phyloP scores from a whole-genome alignment of 2,329 filamentous ascomycete species.

The Paraphaeosphaeria minitans region DNA sequence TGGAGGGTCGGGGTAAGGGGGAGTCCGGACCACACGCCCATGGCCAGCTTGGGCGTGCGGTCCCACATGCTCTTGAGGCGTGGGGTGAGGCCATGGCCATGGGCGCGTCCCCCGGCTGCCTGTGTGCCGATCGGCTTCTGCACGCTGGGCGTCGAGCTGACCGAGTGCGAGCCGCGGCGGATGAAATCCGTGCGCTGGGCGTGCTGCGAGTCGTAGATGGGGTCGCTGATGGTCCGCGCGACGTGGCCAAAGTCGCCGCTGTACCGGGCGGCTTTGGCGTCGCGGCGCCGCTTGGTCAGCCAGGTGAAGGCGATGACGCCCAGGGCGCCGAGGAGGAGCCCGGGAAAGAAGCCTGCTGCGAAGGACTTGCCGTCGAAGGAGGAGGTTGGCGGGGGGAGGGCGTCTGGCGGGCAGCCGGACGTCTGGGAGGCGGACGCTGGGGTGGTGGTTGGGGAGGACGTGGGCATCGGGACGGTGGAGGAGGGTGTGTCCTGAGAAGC shows the following conservation, averaged over 20 bases:
- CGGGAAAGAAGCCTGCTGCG: slow-evolving; percentile 46
- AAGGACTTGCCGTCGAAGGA: slow-evolving; percentile 45
- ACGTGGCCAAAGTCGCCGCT: slow-evolving; percentile 47
- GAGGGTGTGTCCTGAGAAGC: slow-evolving; percentile 54
- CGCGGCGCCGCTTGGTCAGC: slow-evolving; percentile 42
- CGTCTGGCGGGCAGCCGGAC: slow-evolving; percentile 24
- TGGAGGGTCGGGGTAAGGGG: slow-evolving; percentile 18
- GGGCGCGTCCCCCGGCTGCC: slow-evolving; percentile 12
- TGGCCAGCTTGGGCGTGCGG: slow-evolving; percentile 40
- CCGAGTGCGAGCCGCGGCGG: slow-evolving; percentile 35
- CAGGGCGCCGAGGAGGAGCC: slow-evolving; percentile 43
- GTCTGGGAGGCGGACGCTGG: slow-evolving; percentile 41
- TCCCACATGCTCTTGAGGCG: slow-evolving; percentile 44
- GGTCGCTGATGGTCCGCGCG: slow-evolving; percentile 45
- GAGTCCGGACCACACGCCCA: slow-evolving; percentile 30
- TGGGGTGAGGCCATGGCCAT: slow-evolving; percentile 29
- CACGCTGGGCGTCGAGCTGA: slow-evolving; percentile 31
- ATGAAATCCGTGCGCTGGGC: slow-evolving; percentile 46
- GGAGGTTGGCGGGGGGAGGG: slow-evolving; percentile 19
- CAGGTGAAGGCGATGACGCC: slow-evolving; percentile 38
- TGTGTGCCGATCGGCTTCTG: slow-evolving; percentile 27
- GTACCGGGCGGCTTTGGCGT: slow-evolving; percentile 37
- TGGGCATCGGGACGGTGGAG: slow-evolving; percentile 26
- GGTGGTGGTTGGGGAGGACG: slow-evolving; percentile 34
- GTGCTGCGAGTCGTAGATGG: slow-evolving; percentile 46